Conservation (phyloP, 495 filamentous ascomycete genomes). For the Aspergillus diversus region DNA sequence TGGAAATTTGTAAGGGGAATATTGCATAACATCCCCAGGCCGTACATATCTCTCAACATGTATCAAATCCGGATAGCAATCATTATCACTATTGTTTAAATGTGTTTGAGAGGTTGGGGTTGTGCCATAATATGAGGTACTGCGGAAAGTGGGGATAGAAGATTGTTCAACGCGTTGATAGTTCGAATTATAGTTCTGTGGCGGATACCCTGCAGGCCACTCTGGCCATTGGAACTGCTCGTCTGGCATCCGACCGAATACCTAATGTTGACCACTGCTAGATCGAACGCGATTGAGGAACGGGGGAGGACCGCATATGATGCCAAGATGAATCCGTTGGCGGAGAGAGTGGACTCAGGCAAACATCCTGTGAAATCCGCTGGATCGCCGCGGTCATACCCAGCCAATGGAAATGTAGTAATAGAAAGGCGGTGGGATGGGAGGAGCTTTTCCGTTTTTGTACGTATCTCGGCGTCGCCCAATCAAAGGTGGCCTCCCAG, state of each 20-base stretch:
- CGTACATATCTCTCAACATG: conserved; percentile 13
- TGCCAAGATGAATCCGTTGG: neutral
- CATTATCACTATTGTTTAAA: neutral
- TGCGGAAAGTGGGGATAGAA: neutral
- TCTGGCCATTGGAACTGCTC: conserved; percentile 2
- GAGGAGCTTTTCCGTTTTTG: neutral
- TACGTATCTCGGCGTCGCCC: conserved; percentile 13
- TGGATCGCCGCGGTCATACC: neutral
- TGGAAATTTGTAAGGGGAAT: conserved; percentile 12
- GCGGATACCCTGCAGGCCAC: conserved; percentile 7
- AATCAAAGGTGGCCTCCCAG: conserved; percentile 26
- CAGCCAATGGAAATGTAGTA: neutral
- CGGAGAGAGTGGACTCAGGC: neutral
- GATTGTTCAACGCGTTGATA: conserved; percentile 9
- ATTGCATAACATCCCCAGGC: conserved; percentile 11
- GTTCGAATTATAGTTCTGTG: neutral
- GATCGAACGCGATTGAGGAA: neutral
- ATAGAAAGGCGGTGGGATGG: conserved; percentile 11
- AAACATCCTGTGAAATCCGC: neutral
- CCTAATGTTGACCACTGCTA: no score
- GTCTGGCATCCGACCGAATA: neutral
- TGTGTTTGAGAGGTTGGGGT: conserved; percentile 7
- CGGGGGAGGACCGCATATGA: neutral
- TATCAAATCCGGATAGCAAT: conserved; percentile 11
- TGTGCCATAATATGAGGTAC: conserved; percentile 13